These are phyloP conservation scores for Epichloe uncinata DNA, from an alignment of 2,329 filamentous ascomycete species.

Conservation along the genomic window DNA sequence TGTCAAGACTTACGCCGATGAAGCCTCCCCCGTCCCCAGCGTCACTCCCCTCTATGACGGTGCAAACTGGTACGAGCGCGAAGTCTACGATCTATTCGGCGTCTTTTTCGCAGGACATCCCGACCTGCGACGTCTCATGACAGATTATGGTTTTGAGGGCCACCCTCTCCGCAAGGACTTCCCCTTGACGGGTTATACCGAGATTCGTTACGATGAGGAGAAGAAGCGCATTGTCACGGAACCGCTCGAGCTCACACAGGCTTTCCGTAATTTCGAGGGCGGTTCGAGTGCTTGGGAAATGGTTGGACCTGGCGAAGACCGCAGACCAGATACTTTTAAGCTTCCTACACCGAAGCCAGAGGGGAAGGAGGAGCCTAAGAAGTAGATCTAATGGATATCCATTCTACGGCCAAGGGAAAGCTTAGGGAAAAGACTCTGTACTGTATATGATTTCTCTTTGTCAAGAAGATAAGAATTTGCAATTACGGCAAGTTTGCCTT, in stretches of 20 bases:
- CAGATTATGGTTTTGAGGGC: conserved; percentile 97
- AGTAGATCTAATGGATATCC: conserved; percentile 39
- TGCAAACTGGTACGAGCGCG: conserved; percentile 97
- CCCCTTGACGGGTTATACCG: conserved; percentile 93
- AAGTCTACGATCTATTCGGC: conserved; percentile 94
- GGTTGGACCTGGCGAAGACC: conserved; percentile 55
- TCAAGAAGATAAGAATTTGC: conserved; percentile 1
- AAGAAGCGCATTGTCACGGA: conserved; percentile 99
- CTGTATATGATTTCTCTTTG: conserved; percentile 6
- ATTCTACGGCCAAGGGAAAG: not conserved
- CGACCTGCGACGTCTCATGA: conserved; percentile 95
- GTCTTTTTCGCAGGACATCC: conserved; percentile 95
- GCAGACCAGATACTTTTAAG: conserved; percentile 80
- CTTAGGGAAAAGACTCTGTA: conserved; percentile 1
- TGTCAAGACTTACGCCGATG: conserved; percentile 97
- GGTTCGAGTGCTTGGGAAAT: conserved; percentile 61
- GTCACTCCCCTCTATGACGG: conserved; percentile 82
- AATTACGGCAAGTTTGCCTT: not conserved
- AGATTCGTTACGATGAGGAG: conserved; percentile 96
- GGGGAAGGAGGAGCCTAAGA: conserved; percentile 83
- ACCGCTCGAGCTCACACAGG: conserved; percentile 93
- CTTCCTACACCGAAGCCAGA: conserved; percentile 92
- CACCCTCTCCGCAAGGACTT: conserved; percentile 97
- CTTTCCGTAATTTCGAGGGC: conserved; percentile 96
- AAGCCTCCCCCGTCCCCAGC: conserved; percentile 90